Evolutionary conservation across 2,329 filamentous ascomycete species (phyloP).

Genomic region (Aspergillus pseudoviridinutans): DNA sequence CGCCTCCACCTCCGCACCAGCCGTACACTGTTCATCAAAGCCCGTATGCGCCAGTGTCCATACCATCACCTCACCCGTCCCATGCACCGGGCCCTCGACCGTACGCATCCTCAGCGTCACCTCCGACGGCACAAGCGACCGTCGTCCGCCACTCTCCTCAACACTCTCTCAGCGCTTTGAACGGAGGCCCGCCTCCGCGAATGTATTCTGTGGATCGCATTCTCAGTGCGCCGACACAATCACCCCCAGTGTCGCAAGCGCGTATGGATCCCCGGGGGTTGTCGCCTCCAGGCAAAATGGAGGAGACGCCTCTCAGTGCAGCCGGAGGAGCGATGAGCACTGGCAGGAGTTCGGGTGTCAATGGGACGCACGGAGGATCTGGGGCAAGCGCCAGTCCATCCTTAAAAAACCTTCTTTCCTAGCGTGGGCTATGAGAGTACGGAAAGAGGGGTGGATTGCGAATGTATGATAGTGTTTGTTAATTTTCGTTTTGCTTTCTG

Average conservation of each 20-base stretch:
- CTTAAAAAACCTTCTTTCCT: constrained; percentile 68
- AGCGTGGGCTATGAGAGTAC: constrained; percentile 15
- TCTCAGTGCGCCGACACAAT: constrained; percentile 30
- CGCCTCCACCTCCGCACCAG: constrained; percentile 33
- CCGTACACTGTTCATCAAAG: constrained; percentile 35
- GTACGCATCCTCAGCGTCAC: constrained; percentile 36
- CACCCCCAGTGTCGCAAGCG: constrained; percentile 33
- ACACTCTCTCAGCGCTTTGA: constrained; percentile 32
- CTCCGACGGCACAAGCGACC: constrained; percentile 35
- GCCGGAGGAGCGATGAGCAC: constrained; percentile 24
- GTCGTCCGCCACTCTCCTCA: constrained; percentile 36
- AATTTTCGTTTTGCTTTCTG: constrained; percentile 7
- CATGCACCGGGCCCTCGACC: constrained; percentile 29
- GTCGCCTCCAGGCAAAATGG: constrained; percentile 27
- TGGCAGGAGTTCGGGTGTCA: constrained; percentile 23
- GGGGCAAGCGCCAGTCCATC: constrained; percentile 77
- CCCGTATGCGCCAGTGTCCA: constrained; percentile 34
- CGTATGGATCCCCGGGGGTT: constrained; percentile 33
- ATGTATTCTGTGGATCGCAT: constrained; percentile 38
- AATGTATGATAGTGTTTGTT: constrained; percentile 18
- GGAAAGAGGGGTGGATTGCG: background rate
- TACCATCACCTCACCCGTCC: constrained; percentile 32
- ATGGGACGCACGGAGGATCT: constrained; percentile 27
- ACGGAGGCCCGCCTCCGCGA: constrained; percentile 33
- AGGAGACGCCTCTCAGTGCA: constrained; percentile 23